Evolutionary conservation across 768 basidiomycete genomes (phyloP), one percentile per base, ranked within the genome.

Genomic region (Neoboletus brunneissimus): DNA sequence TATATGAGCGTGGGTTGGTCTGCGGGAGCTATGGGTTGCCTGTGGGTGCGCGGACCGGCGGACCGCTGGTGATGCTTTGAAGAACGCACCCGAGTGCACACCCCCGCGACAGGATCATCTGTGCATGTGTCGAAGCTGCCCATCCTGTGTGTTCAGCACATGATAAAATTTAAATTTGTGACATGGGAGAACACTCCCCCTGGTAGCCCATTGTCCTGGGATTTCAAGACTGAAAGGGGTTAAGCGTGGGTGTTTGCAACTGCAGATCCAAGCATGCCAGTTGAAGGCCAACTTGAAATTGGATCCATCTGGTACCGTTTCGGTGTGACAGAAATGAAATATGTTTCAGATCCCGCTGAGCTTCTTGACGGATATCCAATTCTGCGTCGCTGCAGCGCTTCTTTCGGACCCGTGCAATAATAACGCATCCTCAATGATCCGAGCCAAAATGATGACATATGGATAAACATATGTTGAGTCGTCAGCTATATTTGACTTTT

Each of bases 41-140:
- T 27, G 29, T 29, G 47, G 18, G n/a, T 16, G 15, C 4, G 29
- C 35, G 57, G 57, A 22, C 57, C 57, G 55, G 23, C 35, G 53
- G 55, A 10, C 53, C 43, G 55, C 9, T 44, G 25, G 44, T 27
- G 44, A 27, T 11, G 23, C 13, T 12, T 20, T 20, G 16, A 23
- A 16, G 43, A 18, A 3, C 18, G 10, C 27, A 18, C 16, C 16
- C 1, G 25, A 27, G 16, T 27, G 27, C 43, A 23, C 16, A 23
- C 23, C 15, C 8, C 8, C 23, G 42, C 42, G 7, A 22, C 15
- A 25, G 13, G 16, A 10, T 23, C 9, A 23, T 27, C 16, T 7
- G 23, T 44, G 5, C 25, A 5, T 25, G 9, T 15, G 23, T 44
- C 20, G 44, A 3, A 22, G n/a, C 18, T 18, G 44, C 18, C 27